These are phyloP conservation scores for Ceratobasidium sp. DNA, from an alignment of 1,284 basidiomycete species.

Conservation along the genomic window DNA sequence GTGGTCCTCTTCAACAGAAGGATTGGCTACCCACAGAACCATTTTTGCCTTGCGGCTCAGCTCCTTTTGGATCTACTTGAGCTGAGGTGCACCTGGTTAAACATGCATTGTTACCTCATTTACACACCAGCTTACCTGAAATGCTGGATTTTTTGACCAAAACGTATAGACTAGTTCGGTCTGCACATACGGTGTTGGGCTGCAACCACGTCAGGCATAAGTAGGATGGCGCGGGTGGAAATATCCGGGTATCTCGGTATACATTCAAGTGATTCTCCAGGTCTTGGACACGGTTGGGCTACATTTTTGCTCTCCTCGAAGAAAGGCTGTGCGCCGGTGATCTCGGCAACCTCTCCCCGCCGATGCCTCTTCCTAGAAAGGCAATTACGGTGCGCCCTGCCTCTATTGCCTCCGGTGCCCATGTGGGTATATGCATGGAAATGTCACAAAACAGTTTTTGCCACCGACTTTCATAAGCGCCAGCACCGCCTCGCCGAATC, in stretches of 20 bases:
- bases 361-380: background rate
- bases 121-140: conserved; percentile 11
- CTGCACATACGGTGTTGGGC: conserved; percentile 5
- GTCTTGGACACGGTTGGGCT: conserved; percentile 4
- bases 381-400: background rate
- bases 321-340: conserved; percentile 31
- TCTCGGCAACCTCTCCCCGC: conserved; percentile 1
- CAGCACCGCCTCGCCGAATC: conserved; percentile 19
- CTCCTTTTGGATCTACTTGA: conserved; percentile 13
- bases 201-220: conserved; percentile 4
- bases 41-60: conserved; percentile 28
- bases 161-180: background rate
- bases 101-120: background rate
- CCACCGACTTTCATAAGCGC: background rate
- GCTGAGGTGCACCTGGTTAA: background rate
- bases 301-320: conserved; percentile 13
- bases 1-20: conserved; percentile 30
- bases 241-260: conserved; percentile 34
- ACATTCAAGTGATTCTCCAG: conserved; percentile 2
- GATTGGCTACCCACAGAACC: conserved; percentile 36
- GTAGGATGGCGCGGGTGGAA: conserved; percentile 10
- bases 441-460: background rate
- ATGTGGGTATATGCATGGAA: background rate
- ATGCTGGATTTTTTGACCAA: conserved; percentile 4
- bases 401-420: background rate